A percentile compares a stretch with the other conserved stretches of the same genome.
These are phyloP conservation scores for Paramecium caudatum DNA, from an alignment of 73 alveolate genomes.

Conservation along the genomic window DNA sequence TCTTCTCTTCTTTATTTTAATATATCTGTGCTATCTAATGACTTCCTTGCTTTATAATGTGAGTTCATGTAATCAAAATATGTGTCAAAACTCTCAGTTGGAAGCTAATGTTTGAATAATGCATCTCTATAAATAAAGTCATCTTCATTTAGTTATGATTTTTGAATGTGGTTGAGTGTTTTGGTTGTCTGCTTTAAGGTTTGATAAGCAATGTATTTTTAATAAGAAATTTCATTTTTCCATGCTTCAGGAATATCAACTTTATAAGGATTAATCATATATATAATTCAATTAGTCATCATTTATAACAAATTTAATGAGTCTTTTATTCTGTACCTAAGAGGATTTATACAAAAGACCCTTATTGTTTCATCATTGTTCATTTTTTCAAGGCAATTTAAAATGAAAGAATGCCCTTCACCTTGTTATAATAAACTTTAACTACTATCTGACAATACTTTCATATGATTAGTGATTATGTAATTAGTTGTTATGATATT, in stretches of 20 bases:
- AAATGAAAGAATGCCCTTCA: neutral
- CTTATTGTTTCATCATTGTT: conserved; percentile 36
- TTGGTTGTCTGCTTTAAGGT: neutral
- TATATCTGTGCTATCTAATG: neutral
- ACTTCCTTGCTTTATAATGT: conserved; percentile 22
- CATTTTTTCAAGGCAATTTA: neutral
- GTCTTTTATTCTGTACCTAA: conserved; percentile 37
- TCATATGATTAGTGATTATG: conserved; percentile 7
- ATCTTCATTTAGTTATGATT: neutral
- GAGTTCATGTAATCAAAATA: conserved; percentile 26
- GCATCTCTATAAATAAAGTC: conserved; percentile 50
- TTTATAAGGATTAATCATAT: neutral
- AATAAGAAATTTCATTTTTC: conserved; percentile 50
- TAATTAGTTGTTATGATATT: conserved; percentile 36
- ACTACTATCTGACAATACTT: neutral
- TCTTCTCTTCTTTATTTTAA: conserved; percentile 50
- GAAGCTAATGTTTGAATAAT: conserved; percentile 6
- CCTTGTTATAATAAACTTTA: conserved; percentile 5
- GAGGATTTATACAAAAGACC: conserved; percentile 56
- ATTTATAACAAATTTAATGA: conserved; percentile 4
- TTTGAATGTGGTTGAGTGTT: neutral
- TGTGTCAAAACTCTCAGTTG: conserved; percentile 2
- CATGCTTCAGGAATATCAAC: conserved; percentile 59
- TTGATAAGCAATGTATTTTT: neutral
- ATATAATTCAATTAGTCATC: neutral